Base-by-base conservation (phyloP, 257 asterid species). In the Solanum virginianum region DNA sequence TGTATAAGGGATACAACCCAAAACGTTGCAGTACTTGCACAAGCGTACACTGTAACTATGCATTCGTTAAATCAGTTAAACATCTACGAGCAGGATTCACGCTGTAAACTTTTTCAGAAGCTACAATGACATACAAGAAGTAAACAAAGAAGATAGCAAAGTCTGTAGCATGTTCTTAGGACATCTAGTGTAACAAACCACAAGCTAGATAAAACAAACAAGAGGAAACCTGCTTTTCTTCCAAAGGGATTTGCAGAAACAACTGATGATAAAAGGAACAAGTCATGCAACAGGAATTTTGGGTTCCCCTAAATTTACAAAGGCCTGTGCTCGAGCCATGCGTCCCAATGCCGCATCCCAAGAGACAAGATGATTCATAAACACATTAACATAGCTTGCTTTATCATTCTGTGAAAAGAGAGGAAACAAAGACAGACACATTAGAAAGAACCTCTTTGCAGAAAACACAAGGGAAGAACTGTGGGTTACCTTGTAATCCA, bases 331-430 rank as follows among this genome's bases (percentile, higher is more conserved):
- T 70, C 98, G 98, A 87, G 91, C 99, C 92, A 96, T 65, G 41
- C 98, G 98, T 36, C 91, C 97, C 90, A 93, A 91, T 85, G 98
- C 98, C 26, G 95, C 97, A 70, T 93, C 83, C 99, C 99, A 96
- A 47, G 99, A 96, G 45, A 90, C 89, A 8, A 90, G 88, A 83
- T 88, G 88, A 86, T 88, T 74, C 86, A 90, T 59, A 53, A 86
- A 90, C 47, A 81, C 83, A n/a, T 86, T 82, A 36, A 84, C 90
- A 57, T 88, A 88, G 68, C 63, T 85, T 74, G 86, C 90, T 88
- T 68, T 87, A 59, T 87, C 91, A 84, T 88, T 87, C 91, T 90
- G 87, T n/a, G 16, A 56, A 86, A 59, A 51, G 57, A 10, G 77
- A 49, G 39, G 49, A 62, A 51, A 84, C n/a, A 39, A 63, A 62